Evolutionary conservation across 495 filamentous ascomycete species (phyloP), one percentile per base, ranked within the genome.

Genomic region (Daldinia vernicosa): DNA sequence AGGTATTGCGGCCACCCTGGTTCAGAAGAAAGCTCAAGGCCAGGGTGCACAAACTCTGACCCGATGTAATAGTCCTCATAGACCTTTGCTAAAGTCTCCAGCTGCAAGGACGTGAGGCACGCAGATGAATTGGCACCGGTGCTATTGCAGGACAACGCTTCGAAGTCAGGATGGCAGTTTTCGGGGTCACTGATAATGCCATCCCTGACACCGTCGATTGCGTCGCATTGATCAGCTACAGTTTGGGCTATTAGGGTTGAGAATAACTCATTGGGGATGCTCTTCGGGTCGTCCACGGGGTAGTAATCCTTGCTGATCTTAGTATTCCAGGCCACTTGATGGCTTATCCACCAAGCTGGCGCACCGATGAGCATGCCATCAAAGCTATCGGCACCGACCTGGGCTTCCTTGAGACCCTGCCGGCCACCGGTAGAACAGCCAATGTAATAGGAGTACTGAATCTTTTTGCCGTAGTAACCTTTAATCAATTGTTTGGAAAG

Each of bases 321-420:
- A 19, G 76, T 66, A 4, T 47, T 76, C 79, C 79, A 85, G 0
- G 76, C 69, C 60, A 82, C 77, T 11, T 83, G 64, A 66, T 85
- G 82, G 19, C 72, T 79, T 0, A 78, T 82, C 79, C 82, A 84
- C 81, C 59, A 80, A 51, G 73, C 80, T 55, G 77, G 86, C 12
- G 87, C 81, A 1, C 87, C 88, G 15, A 84, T 84, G 4, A 92
- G 76, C 7, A 90, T 84, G 15, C 91, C 91, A 75, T 93, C 89
- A 58, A 90, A 87, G 61, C 83, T 82, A 1, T 82, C 78, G 0
- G 85, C 81, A 50, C 73, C 84, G 14, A 76, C 51, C 70, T 87
- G 79, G 0, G 83, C 77, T 32, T 82, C 76, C 39, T 84, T 85
- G 5, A 88, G 63, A 15, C 86, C 86, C 68, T 88, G 85, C 0